phyloP scores from a whole-genome alignment of 176 grass and related monocot genomes.

The Carex scoparia region DNA sequence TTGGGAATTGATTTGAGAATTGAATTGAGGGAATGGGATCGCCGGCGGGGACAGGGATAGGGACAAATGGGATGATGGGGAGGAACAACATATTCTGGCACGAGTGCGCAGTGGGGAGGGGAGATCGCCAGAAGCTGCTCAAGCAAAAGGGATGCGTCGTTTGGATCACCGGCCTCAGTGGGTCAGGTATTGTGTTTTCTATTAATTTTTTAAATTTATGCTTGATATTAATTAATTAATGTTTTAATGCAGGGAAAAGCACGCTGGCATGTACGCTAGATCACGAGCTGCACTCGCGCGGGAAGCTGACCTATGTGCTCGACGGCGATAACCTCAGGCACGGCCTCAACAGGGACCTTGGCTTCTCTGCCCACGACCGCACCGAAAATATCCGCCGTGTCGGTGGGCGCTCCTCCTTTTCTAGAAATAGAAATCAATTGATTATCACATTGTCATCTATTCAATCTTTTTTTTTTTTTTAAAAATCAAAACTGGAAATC shows the following conservation, averaged over 20 bases:
- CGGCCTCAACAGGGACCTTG: slow-evolving; percentile 90
- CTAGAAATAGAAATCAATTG: neutral
- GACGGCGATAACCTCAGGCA: slow-evolving; percentile 95
- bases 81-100: slow-evolving; percentile 76
- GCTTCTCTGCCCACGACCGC: slow-evolving; percentile 78
- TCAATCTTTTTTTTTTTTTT: neutral
- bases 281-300: slow-evolving; percentile 62
- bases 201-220: neutral
- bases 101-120: slow-evolving; percentile 58
- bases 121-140: slow-evolving; percentile 59
- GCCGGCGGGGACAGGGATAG: neutral
- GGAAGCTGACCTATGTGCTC: slow-evolving; percentile 84
- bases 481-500: no score
- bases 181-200: slow-evolving; percentile 42
- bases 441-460: neutral
- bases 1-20: neutral
- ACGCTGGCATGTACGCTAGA: slow-evolving; percentile 81
- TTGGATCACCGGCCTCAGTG: slow-evolving; percentile 88
- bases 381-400: slow-evolving; percentile 91
- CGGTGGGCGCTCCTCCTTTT: slow-evolving; percentile 31
- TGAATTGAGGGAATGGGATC: neutral
- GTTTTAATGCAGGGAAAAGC: slow-evolving; percentile 60
- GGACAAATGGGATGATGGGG: neutral
- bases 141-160: slow-evolving; percentile 82
- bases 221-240: neutral